Evolutionary conservation across 805 yeast species (phyloP).

Genomic region (Hanseniaspora thailandica): DNA sequence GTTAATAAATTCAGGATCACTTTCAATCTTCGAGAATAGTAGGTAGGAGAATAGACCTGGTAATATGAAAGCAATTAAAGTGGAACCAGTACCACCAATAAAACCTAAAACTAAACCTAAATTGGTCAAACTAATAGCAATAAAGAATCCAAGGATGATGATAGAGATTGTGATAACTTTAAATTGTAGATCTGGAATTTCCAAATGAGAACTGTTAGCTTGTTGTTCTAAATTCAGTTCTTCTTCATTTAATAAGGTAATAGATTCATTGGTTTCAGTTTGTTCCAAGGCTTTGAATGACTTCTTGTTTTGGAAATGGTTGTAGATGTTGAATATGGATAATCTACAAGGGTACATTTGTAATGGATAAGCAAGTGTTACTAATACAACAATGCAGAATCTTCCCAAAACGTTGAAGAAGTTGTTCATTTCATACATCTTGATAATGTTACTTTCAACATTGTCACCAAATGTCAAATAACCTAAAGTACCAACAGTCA

Average conservation of each 20-base stretch:
- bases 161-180: slow-evolving; percentile 39
- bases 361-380: slow-evolving; percentile 73
- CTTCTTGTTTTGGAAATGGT: slow-evolving; percentile 30
- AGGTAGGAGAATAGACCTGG: slow-evolving; percentile 65
- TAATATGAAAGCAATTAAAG: slow-evolving; percentile 61
- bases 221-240: slow-evolving; percentile 11
- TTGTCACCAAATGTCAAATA: slow-evolving; percentile 76
- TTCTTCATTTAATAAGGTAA: slow-evolving; percentile 7
- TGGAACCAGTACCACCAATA: slow-evolving; percentile 77
- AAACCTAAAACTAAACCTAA: slow-evolving; percentile 59
- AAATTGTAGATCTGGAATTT: slow-evolving; percentile 25
- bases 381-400: slow-evolving; percentile 66
- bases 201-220: slow-evolving; percentile 1
- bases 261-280: slow-evolving; percentile 13
- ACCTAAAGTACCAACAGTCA: slow-evolving; percentile 68
- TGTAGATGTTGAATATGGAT: slow-evolving; percentile 61
- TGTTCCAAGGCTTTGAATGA: slow-evolving; percentile 2
- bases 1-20: slow-evolving; percentile 28
- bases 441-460: slow-evolving; percentile 68
- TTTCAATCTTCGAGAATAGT: slow-evolving; percentile 24
- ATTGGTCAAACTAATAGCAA: slow-evolving; percentile 49
- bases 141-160: slow-evolving; percentile 37
- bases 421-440: slow-evolving; percentile 54
- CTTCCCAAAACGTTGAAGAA: slow-evolving; percentile 66
- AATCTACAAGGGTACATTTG: slow-evolving; percentile 86